These are phyloP conservation scores for Scheffersomyces amazonensis DNA, from an alignment of 805 yeast species.

Conservation along the genomic window DNA sequence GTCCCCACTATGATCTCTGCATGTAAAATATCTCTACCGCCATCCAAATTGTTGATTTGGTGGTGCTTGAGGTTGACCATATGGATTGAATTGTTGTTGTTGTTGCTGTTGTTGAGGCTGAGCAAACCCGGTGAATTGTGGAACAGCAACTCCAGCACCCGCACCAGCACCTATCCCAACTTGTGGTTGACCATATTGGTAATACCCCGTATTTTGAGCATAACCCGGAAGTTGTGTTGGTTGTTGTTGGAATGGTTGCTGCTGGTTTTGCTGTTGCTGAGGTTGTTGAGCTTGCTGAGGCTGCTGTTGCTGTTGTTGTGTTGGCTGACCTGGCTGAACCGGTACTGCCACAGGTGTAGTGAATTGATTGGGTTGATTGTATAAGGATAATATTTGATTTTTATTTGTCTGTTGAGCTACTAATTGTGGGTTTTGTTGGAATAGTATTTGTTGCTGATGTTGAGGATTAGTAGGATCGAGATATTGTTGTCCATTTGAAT, in stretches of 20 bases:
- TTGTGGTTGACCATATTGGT: slow-evolving; percentile 10
- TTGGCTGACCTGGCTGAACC: slow-evolving; percentile 9
- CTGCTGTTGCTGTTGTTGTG: slow-evolving; percentile 11
- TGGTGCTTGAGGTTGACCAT: slow-evolving; percentile 4
- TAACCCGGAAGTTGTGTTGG: slow-evolving; percentile 5
- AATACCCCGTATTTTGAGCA: slow-evolving; percentile 9
- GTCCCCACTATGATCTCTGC: too few relatives aligned
- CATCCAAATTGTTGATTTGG: slow-evolving; percentile 3
- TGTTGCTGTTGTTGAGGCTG: slow-evolving; percentile 4
- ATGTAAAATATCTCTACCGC: too few relatives aligned
- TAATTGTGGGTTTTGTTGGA: slow-evolving; percentile 32
- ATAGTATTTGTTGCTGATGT: slow-evolving; percentile 37
- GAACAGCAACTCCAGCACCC: slow-evolving; percentile 2
- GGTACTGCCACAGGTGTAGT: slow-evolving; percentile 26
- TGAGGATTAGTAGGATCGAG: slow-evolving; percentile 47
- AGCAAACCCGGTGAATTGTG: slow-evolving; percentile 8
- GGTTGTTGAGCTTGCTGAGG: slow-evolving; percentile 5
- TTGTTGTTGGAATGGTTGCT: slow-evolving; percentile 9
- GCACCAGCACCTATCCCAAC: slow-evolving; percentile 8
- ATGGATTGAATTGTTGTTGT: slow-evolving; percentile 8
- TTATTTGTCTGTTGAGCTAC: slow-evolving; percentile 36
- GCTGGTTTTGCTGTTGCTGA: slow-evolving; percentile 6
- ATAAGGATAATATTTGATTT: slow-evolving; percentile 39
- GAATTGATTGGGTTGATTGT: slow-evolving; percentile 33
- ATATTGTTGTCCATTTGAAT: slow-evolving; percentile 65